Conservation (phyloP, 139 green algal species). For the Marvania coccoides region DNA sequence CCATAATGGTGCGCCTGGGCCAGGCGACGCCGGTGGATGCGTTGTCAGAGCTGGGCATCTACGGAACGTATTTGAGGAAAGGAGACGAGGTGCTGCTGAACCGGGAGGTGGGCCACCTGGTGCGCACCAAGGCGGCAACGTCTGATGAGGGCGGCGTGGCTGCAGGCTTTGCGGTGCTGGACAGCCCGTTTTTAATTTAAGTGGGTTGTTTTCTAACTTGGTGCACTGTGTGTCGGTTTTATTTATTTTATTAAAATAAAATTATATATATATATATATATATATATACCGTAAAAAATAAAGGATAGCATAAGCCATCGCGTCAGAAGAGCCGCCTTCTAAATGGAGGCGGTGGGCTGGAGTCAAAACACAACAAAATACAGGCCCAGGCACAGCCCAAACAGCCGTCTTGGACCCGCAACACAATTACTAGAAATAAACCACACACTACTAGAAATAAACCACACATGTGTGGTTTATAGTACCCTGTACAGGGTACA, state of each 20-base stretch:
- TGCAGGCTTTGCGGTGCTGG: slow-evolving; percentile 88
- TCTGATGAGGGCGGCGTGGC: slow-evolving; percentile 92
- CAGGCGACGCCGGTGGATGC: slow-evolving; percentile 51
- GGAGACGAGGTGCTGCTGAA: slow-evolving; percentile 69
- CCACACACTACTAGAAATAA: too few species aligned
- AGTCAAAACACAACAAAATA: not conserved
- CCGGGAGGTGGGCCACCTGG: slow-evolving; percentile 69
- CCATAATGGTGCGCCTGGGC: slow-evolving; percentile 60
- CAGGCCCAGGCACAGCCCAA: not conserved
- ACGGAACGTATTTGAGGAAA: slow-evolving; percentile 50
- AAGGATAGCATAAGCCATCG: not conserved
- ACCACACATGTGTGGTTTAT: too few species aligned
- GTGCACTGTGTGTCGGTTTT: not conserved
- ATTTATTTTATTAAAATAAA: too few species aligned
- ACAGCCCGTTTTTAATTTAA: slow-evolving; percentile 60
- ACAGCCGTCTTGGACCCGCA: too few species aligned
- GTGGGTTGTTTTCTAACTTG: not conserved
- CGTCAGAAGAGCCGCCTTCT: not conserved
- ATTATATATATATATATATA: too few species aligned
- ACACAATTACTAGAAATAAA: too few species aligned
- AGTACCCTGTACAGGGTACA: too few species aligned
- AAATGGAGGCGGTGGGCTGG: not conserved
- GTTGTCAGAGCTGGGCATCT: slow-evolving; percentile 92
- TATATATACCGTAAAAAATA: too few species aligned
- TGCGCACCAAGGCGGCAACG: slow-evolving; percentile 85